A percentile compares a stretch with the other conserved stretches of the same genome.
These are phyloP conservation scores for Purpureocillium takamizusanense DNA, from an alignment of 2,329 filamentous ascomycete genomes.

Conservation along the genomic window DNA sequence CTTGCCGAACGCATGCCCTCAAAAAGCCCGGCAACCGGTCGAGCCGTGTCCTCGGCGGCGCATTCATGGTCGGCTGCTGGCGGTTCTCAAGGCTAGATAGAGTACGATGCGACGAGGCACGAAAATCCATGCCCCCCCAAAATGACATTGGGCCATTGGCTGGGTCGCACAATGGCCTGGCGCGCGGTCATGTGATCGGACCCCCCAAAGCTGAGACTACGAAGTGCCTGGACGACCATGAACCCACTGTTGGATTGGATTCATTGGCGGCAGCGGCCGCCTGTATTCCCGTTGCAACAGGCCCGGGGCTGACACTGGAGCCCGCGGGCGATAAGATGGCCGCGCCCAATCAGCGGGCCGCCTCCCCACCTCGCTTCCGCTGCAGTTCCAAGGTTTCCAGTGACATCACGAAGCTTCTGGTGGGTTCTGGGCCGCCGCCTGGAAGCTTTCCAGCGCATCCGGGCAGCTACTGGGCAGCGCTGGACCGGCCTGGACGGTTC, in stretches of 20 bases:
- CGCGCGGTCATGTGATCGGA: conserved; percentile 12
- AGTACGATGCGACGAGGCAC: neutral
- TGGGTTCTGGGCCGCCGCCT: conserved; percentile 14
- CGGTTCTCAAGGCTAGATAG: conserved; percentile 7
- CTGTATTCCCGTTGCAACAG: too few relatives aligned
- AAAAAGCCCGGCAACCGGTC: conserved; percentile 33
- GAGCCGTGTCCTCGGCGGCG: conserved; percentile 22
- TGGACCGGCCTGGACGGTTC: too few relatives aligned
- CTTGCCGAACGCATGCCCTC: conserved; percentile 32
- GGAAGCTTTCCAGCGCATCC: conserved; percentile 13
- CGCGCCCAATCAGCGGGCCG: conserved; percentile 10
- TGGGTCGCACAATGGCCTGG: neutral
- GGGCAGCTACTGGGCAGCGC: conserved; percentile 7
- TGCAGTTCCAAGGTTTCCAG: conserved; percentile 12
- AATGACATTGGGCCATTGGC: neutral
- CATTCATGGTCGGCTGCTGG: conserved; percentile 25
- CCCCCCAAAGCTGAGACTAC: too few relatives aligned
- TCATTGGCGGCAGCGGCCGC: too few relatives aligned
- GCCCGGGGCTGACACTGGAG: too few relatives aligned
- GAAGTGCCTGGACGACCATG: too few relatives aligned
- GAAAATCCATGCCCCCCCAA: conserved; percentile 9
- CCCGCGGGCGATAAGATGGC: conserved; percentile 18
- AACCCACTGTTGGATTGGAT: too few relatives aligned
- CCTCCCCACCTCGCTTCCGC: conserved; percentile 10
- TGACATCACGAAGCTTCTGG: conserved; percentile 27